A percentile compares a stretch with the other conserved stretches of the same genome.
phyloP scores from a whole-genome alignment of 352 stramenopile species.

The Thraustochytrium sp. region DNA sequence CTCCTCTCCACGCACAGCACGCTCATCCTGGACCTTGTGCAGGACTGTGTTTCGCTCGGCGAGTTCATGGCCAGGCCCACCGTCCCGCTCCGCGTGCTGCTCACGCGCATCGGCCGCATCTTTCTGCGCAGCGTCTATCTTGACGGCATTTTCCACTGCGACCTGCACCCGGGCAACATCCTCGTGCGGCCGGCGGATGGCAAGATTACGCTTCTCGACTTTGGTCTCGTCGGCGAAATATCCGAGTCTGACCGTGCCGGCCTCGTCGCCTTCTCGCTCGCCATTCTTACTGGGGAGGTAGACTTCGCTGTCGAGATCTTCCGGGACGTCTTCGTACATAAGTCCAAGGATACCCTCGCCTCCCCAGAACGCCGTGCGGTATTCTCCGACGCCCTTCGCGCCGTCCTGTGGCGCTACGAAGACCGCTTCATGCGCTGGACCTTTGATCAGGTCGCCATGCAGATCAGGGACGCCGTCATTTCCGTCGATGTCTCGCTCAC shows the following conservation, averaged over 20 bases:
- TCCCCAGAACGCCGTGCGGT: neutral
- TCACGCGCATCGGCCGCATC: neutral
- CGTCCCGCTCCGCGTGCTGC: neutral
- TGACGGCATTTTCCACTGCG: constrained; percentile 67
- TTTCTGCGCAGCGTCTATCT: neutral
- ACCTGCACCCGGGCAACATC: constrained; percentile 84
- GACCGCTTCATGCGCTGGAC: neutral
- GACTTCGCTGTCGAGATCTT: neutral
- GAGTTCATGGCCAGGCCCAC: neutral
- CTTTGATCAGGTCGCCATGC: neutral
- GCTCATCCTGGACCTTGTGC: constrained; percentile 17
- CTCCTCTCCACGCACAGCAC: neutral
- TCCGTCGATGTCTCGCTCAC: neutral
- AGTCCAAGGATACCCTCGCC: neutral
- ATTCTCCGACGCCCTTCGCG: neutral
- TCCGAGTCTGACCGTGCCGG: neutral
- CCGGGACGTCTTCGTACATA: neutral
- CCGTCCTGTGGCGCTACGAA: neutral
- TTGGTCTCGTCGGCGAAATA: constrained; percentile 59
- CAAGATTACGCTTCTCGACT: constrained; percentile 73
- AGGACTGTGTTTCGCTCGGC: neutral
- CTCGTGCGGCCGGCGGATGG: constrained; percentile 79
- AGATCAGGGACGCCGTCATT: neutral
- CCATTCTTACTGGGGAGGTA: neutral
- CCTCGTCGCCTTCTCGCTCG: neutral